Conservation (phyloP, 148 eudicot species). For the Tetragonia tetragonoides region DNA sequence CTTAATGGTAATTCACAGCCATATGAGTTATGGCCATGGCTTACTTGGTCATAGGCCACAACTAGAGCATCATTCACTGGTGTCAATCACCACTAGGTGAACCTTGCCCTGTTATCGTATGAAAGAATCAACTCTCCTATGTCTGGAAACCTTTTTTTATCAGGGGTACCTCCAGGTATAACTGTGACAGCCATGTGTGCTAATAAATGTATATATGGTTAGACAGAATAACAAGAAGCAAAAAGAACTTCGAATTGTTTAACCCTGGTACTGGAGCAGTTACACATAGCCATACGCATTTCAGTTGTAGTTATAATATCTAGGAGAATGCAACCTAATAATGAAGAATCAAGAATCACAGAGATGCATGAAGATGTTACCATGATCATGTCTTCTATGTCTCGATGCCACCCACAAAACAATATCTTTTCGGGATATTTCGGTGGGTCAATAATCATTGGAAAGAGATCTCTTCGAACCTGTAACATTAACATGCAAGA, state of each 20-base stretch:
- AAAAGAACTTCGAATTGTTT: not conserved
- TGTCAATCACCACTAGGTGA: too few species aligned
- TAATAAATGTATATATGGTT: not conserved
- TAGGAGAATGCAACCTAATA: not conserved
- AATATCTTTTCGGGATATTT: constrained; percentile 85
- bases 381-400: constrained; percentile 89
- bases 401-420: constrained; percentile 93
- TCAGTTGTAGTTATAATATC: not conserved
- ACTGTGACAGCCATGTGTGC: too few species aligned
- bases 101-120: too few species aligned
- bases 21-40: too few species aligned
- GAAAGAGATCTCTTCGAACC: constrained; percentile 51
- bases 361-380: constrained; percentile 29
- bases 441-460: constrained; percentile 56
- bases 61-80: too few species aligned
- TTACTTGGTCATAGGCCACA: too few species aligned
- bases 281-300: not conserved
- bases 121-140: too few species aligned
- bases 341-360: not conserved
- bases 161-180: too few species aligned
- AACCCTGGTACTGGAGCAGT: not conserved
- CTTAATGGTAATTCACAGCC: too few species aligned
- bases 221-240: not conserved
- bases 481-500: constrained; percentile 28
- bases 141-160: too few species aligned